Evolutionary conservation across 192 early-diverging fungal species (phyloP).

Genomic region (Paraglomus occultum): DNA sequence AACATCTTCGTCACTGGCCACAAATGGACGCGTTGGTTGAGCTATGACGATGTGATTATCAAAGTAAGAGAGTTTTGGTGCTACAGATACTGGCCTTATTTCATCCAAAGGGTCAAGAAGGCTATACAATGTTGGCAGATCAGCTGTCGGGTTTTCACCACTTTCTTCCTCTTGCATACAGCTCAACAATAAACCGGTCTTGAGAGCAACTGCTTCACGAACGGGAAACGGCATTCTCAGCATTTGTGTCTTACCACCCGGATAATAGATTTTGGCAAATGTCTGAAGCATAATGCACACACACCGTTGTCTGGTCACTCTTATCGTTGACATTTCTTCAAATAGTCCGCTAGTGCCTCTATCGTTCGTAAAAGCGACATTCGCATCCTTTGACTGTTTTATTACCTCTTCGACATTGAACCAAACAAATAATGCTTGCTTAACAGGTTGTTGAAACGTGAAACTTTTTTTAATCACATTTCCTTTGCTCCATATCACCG

Average conservation of each 20-base stretch:
- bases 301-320: conserved; percentile 29
- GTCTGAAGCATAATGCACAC: conserved; percentile 37
- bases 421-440: conserved; percentile 45
- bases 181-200: conserved; percentile 45
- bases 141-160: not conserved
- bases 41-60: not conserved
- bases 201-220: conserved; percentile 45
- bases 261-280: conserved; percentile 37
- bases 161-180: conserved; percentile 28
- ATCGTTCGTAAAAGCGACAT: not conserved
- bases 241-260: conserved; percentile 35
- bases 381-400: not conserved
- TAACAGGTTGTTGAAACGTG: conserved; percentile 34
- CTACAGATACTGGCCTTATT: conserved; percentile 38
- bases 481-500: conserved; percentile 41
- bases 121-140: conserved; percentile 40
- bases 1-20: conserved; percentile 18
- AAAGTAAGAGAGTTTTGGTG: conserved; percentile 9
- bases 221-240: conserved; percentile 42
- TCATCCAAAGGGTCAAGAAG: conserved; percentile 48
- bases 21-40: conserved; percentile 5
- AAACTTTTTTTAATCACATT: conserved; percentile 37
- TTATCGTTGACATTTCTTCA: not conserved
- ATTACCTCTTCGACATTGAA: conserved; percentile 31
- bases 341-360: conserved; percentile 16